Base-by-base conservation (phyloP, 371 early-diverging fungal species). In the Saksenaea oblongispora region DNA sequence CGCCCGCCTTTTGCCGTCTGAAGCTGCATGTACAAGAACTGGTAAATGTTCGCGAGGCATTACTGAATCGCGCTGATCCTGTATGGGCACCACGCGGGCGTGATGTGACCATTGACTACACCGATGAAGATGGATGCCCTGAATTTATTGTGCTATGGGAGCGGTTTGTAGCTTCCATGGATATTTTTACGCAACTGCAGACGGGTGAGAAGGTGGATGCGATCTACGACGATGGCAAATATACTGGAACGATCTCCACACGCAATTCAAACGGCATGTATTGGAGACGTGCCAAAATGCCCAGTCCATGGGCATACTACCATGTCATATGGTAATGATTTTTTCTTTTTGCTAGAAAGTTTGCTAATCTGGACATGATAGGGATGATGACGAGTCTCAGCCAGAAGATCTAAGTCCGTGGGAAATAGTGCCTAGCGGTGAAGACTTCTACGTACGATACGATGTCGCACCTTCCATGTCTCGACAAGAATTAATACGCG, bases 111-210 rank as follows among this genome's bases (percentile, higher is more conserved):
- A 76, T 91, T 59, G 89, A 89, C 61, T 91, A 86, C 63, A 84
- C 83, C 53, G 92, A 91, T 61, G 84, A 86, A 55, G 90, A 89
- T 34, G 88, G 85, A 14, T 78, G 81, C 15, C 90, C 90, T 0
- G 92, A 91, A 62, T 91, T 91, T 61, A 65, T 90, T 51, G 80
- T 91, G 0, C 77, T 89, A 14, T 89, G 84, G 65, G 77, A 84
- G 17, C 76, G 86, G 0, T 91, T 89, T 64, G 71, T 82, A 39
- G 78, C 84, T 10, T 86, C 88, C 2, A 76, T 89, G 81, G 70
- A 74, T 17, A 70, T 82, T 5, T 76, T 78, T 22, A 58, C 56
- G 5, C 61, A 66, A 15, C 67, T 86, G 1, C 67, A 68, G 3
- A 66, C 70, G 1, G 86, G 88, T 22, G 84, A 88, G 51, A 63